Evolutionary conservation across 2,329 filamentous ascomycete genomes (phyloP).

Genomic region (Botrytis byssoidea): DNA sequence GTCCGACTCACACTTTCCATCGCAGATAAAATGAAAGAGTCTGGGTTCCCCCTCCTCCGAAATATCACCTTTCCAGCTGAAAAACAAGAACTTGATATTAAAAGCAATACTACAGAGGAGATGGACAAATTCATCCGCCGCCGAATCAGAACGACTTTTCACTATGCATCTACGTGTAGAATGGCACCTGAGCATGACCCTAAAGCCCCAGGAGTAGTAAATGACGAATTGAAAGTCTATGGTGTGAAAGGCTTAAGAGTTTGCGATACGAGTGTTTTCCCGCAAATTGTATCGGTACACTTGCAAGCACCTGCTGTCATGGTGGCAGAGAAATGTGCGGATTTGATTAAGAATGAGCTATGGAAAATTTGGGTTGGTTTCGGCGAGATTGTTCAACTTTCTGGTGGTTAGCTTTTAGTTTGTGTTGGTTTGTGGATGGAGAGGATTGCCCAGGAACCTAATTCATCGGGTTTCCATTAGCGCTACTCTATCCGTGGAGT

Average conservation of each 20-base stretch:
- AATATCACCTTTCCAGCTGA: background rate
- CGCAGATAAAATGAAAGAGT: constrained; percentile 18
- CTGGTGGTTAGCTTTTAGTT: background rate
- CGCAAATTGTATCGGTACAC: constrained; percentile 30
- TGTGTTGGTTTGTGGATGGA: background rate
- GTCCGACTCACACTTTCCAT: constrained; percentile 20
- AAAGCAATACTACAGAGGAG: background rate
- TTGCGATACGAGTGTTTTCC: constrained; percentile 33
- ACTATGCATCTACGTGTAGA: constrained; percentile 1
- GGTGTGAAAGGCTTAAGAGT: constrained; percentile 31
- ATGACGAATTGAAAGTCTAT: constrained; percentile 32
- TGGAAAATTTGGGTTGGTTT: background rate
- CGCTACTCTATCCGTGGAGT: background rate
- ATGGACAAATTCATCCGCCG: constrained; percentile 12
- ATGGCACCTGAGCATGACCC: constrained; percentile 35
- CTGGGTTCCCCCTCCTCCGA: constrained; percentile 30
- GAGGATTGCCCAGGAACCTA: background rate
- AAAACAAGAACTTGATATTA: background rate
- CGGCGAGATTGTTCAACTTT: background rate
- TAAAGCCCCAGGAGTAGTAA: constrained; percentile 28
- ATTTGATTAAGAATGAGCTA: constrained; percentile 17
- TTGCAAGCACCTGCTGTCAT: constrained; percentile 32
- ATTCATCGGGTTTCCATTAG: background rate
- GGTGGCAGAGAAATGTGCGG: constrained; percentile 31
- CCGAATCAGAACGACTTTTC: background rate